Evolutionary conservation across 2,329 filamentous ascomycete species (phyloP).

Genomic region (Colletotrichum cordylinicola): DNA sequence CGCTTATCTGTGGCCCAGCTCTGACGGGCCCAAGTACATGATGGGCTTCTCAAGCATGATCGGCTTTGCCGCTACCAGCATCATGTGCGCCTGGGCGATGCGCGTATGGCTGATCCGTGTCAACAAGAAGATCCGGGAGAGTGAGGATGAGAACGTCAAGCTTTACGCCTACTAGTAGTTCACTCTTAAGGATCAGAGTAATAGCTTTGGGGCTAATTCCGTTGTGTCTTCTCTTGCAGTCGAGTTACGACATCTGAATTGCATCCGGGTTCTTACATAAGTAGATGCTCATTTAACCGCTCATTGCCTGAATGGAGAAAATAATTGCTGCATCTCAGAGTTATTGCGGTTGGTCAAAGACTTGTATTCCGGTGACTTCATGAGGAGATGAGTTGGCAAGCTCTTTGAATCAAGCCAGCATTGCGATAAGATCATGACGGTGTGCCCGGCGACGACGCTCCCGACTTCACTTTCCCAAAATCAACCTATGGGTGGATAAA

Average conservation of each 20-base stretch:
- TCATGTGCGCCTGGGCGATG: slow-evolving; percentile 22
- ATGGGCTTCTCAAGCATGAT: slow-evolving; percentile 71
- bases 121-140: slow-evolving; percentile 26
- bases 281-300: neutral
- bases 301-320: neutral
- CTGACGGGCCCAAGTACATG: slow-evolving; percentile 54
- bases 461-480: neutral
- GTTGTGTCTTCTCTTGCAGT: neutral
- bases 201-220: neutral
- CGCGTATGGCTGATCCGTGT: slow-evolving; percentile 22
- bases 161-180: slow-evolving; percentile 25
- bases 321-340: neutral
- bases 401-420: neutral
- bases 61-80: slow-evolving; percentile 37
- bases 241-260: neutral
- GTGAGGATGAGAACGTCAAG: slow-evolving; percentile 23
- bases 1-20: slow-evolving; percentile 54
- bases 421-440: neutral
- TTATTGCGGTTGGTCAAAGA: neutral
- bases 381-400: neutral
- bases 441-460: neutral
- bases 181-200: neutral
- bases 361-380: neutral
- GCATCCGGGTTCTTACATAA: neutral
- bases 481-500: no score